Conservation (phyloP, 495 filamentous ascomycete species). For the Trypethelium eluteriae region DNA sequence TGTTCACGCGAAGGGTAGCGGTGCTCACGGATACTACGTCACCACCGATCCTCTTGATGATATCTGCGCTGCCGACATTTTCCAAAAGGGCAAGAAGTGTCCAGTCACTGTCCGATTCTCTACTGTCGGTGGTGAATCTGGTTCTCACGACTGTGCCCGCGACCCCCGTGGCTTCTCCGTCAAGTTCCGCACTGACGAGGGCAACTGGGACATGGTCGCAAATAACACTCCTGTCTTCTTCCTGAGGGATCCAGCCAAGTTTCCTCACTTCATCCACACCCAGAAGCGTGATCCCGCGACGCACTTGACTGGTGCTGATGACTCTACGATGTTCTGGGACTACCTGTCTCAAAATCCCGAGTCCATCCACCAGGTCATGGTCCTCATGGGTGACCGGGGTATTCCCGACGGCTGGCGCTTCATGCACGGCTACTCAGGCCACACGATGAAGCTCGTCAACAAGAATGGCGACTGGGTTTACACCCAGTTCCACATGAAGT, state of each 20-base stretch:
- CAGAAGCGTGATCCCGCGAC: constrained; percentile 40
- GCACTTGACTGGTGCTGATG: constrained; percentile 35
- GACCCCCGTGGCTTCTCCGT: constrained; percentile 77
- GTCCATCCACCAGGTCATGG: constrained; percentile 39
- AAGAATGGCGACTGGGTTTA: constrained; percentile 41
- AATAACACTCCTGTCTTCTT: constrained; percentile 63
- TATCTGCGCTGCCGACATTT: constrained; percentile 35
- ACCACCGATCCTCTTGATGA: constrained; percentile 36
- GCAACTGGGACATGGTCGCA: constrained; percentile 49
- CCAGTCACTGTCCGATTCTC: constrained; percentile 61
- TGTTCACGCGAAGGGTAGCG: constrained; percentile 39
- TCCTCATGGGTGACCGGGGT: constrained; percentile 40
- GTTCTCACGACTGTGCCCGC: constrained; percentile 72
- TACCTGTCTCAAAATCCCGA: constrained; percentile 40
- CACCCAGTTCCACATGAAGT: constrained; percentile 39
- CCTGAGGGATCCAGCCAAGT: constrained; percentile 39
- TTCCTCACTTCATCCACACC: constrained; percentile 43
- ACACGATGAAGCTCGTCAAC: constrained; percentile 41
- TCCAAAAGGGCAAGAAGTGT: constrained; percentile 35
- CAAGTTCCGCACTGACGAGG: constrained; percentile 47
- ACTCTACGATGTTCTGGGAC: constrained; percentile 41
- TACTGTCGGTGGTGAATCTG: constrained; percentile 72
- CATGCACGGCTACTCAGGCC: constrained; percentile 40
- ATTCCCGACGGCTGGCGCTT: constrained; percentile 40
- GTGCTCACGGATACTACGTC: constrained; percentile 39